phyloP scores from a whole-genome alignment of 257 asterid genomes.

The Primulina eburnea region DNA sequence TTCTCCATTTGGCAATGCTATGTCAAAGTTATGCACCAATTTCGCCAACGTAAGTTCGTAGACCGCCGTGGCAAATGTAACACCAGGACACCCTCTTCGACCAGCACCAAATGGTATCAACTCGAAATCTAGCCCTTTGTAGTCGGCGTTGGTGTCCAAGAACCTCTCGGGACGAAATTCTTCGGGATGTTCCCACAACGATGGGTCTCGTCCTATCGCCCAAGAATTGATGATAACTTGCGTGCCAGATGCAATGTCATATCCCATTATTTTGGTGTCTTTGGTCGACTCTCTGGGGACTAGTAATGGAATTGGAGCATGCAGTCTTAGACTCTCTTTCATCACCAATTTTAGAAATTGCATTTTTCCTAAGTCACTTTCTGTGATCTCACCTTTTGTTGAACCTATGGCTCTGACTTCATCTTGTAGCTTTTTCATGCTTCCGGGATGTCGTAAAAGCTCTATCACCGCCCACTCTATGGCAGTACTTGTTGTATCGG shows the following conservation, averaged over 20 bases:
- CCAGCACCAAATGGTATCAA: conserved; percentile 22
- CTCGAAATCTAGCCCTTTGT: conserved; percentile 20
- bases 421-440: conserved; percentile 29
- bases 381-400: conserved; percentile 28
- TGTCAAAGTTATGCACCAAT: conserved; percentile 20
- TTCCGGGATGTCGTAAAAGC: conserved; percentile 32
- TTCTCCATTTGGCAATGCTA: background rate
- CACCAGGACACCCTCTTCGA: conserved; percentile 22
- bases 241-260: conserved; percentile 27
- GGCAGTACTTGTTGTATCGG: conserved; percentile 46
- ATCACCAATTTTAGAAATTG: conserved; percentile 44
- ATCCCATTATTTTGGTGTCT: conserved; percentile 38
- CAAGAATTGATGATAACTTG: background rate
- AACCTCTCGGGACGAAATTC: conserved; percentile 20
- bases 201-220: background rate
- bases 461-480: conserved; percentile 49
- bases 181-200: background rate
- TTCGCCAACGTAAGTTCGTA: conserved; percentile 17
- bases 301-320: conserved; percentile 41
- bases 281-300: conserved; percentile 44
- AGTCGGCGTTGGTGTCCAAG: conserved; percentile 2
- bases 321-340: conserved; percentile 44
- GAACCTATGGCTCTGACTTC: conserved; percentile 34
- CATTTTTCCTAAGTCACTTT: conserved; percentile 41
- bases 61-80: background rate